A percentile compares a stretch with the other conserved stretches of the same genome.
Evolutionary conservation across 2,329 filamentous ascomycete species (phyloP).

Genomic region (Elsinoe ampelina): DNA sequence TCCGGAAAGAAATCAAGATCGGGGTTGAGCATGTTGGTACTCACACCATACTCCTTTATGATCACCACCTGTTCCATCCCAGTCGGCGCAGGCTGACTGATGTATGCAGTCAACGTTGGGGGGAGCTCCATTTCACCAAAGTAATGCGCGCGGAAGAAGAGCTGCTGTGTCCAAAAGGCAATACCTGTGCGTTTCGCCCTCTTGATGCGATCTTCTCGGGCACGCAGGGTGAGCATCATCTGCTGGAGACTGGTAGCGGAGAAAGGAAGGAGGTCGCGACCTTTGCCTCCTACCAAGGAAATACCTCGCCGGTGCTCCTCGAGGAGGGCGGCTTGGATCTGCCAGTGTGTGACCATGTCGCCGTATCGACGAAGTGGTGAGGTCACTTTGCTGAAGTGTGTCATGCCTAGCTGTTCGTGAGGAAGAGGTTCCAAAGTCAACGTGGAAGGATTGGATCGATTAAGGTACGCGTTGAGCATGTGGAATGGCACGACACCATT

Average conservation of each 20-base stretch:
- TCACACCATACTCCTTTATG: conserved; percentile 21
- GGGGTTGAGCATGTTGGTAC: conserved; percentile 18
- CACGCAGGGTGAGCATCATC: conserved; percentile 38
- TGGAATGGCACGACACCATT: conserved; percentile 27
- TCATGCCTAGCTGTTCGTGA: conserved; percentile 44
- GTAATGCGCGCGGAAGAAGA: conserved; percentile 50
- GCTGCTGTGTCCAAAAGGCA: conserved; percentile 43
- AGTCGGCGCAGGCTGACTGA: conserved; percentile 17
- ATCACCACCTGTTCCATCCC: not conserved
- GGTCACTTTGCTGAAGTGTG: conserved; percentile 49
- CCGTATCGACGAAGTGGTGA: conserved; percentile 52
- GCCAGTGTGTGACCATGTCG: conserved; percentile 55
- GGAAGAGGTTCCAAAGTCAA: conserved; percentile 39
- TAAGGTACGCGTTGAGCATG: conserved; percentile 35
- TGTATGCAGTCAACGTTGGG: conserved; percentile 33
- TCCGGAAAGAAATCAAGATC: conserved; percentile 12
- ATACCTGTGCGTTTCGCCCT: conserved; percentile 27
- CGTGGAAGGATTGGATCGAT: conserved; percentile 33
- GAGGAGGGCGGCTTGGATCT: conserved; percentile 53
- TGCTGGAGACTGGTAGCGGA: conserved; percentile 37
- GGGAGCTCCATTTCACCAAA: conserved; percentile 46
- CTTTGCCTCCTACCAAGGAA: conserved; percentile 29
- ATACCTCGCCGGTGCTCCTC: conserved; percentile 42
- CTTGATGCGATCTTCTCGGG: conserved; percentile 37
- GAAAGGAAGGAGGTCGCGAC: conserved; percentile 41